Evolutionary conservation across 2,329 filamentous ascomycete species (phyloP).

Genomic region (Nemania abortiva): DNA sequence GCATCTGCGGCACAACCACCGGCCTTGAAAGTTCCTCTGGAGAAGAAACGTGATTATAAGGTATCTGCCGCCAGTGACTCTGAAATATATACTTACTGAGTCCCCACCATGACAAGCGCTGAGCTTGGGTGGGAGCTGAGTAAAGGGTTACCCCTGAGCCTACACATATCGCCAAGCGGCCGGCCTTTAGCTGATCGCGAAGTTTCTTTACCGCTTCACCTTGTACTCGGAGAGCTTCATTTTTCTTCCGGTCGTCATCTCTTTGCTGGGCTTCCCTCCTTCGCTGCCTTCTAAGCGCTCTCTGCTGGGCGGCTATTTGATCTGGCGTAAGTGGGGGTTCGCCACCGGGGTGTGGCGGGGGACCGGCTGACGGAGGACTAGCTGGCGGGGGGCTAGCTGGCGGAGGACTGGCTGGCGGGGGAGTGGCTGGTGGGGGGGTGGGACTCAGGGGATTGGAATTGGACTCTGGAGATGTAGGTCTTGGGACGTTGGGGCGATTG

Average conservation of each 20-base stretch:
- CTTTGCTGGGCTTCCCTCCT: background rate
- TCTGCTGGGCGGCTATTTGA: background rate
- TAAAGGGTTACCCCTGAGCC: conserved; percentile 36
- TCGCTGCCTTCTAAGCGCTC: background rate
- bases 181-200: conserved; percentile 16
- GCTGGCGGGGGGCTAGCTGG: background rate
- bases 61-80: too few species aligned
- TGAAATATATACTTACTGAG: conserved; percentile 23
- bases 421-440: too few species aligned
- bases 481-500: too few species aligned
- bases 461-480: too few species aligned
- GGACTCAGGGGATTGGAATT: too few species aligned
- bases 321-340: background rate
- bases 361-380: background rate
- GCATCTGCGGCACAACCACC: background rate
- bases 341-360: background rate
- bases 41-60: too few species aligned
- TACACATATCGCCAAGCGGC: conserved; percentile 36
- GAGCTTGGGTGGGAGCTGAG: conserved; percentile 21
- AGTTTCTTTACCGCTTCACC: conserved; percentile 23
- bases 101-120: conserved; percentile 37
- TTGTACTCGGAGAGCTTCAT: conserved; percentile 26
- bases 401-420: background rate
- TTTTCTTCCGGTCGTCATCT: conserved; percentile 9
- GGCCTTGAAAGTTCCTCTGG: too few species aligned